Evolutionary conservation across 2,329 filamentous ascomycete species (phyloP), one percentile per base, ranked within the genome.

Genomic region (Myriosclerotinia duriaeana): DNA sequence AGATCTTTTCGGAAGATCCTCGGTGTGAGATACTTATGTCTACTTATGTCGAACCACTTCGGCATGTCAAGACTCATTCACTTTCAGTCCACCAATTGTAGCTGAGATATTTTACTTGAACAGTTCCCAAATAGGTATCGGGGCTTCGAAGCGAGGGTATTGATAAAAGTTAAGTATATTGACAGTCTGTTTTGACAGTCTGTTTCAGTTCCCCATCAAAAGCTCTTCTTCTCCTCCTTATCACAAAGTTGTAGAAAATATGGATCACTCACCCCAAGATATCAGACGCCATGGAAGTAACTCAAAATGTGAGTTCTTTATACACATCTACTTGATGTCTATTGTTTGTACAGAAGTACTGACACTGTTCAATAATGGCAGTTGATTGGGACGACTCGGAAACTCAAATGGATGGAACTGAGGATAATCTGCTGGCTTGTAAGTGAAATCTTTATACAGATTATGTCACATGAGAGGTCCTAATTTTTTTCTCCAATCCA

Each of bases 401-500:
- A 12, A 26, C 34, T 26, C 44, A 40, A 50, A 20, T 17, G 1
- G 36, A 50, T 50, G 30, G 9, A 22, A 61, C 15, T n/a, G 14
- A 50, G 50, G n/a, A 61, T 40, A 40, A 5, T 20, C 11, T 38
- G 20, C 34, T 26, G 30, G 44, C 3, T 61, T 38, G 58, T 61
- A 30, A 52, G 58, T 61, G 58, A 26, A 50, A 36, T 52, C 14
- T 61, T 34, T 38, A 15, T 38, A 17, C 30, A 60, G 30, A 50
- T 12, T 52, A 50, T 61, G 34, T 34, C 44, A 38, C 20, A 61
- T 48, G 14, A 22, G 52, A 54, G 12, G 12, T 53, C n/a, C 60
- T 63, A 54, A 63, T 42, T 54, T 54, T 54, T 12, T n/a, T n/a
- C n/a, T 42, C 36, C 48, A 42, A 54, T 34, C 4, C 15, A 63